A percentile compares a stretch with the other conserved stretches of the same genome.
phyloP scores from a whole-genome alignment of 1,139 yeast species.

The Yamadazyma pseudoaaseri region DNA sequence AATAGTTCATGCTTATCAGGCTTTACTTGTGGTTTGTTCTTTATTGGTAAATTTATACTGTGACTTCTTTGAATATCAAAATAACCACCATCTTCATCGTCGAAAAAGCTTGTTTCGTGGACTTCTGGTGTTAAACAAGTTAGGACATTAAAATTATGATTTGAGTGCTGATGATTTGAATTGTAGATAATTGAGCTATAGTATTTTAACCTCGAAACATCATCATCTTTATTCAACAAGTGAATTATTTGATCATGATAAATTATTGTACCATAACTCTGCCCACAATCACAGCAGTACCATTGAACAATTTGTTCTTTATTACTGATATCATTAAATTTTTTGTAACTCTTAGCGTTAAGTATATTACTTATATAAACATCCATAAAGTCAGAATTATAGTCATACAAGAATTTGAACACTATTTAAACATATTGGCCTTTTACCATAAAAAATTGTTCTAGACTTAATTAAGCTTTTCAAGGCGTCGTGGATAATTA shows the following conservation, averaged over 20 bases:
- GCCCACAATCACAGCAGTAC: conserved; percentile 56
- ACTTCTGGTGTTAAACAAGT: conserved; percentile 8
- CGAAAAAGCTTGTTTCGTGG: conserved; percentile 1
- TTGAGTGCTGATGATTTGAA: neutral
- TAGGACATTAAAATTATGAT: conserved; percentile 8
- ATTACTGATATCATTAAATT: conserved; percentile 5
- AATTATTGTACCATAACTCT: conserved; percentile 43
- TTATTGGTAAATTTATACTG: conserved; percentile 2
- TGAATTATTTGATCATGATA: conserved; percentile 21
- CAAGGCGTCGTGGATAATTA: conserved; percentile 2
- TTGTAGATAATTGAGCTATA: conserved; percentile 28
- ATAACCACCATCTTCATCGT: neutral
- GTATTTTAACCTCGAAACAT: conserved; percentile 22
- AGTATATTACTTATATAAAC: conserved; percentile 6
- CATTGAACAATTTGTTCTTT: conserved; percentile 46
- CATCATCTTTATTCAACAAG: conserved; percentile 6
- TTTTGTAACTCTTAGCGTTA: conserved; percentile 5
- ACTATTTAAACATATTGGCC: neutral
- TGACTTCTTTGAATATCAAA: conserved; percentile 2
- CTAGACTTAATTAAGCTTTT: conserved; percentile 4
- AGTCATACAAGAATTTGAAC: no score
- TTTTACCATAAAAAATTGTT: neutral
- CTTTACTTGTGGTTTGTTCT: conserved; percentile 4
- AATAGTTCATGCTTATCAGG: conserved; percentile 3
- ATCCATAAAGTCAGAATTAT: conserved; percentile 7